phyloP scores from a whole-genome alignment of 2,329 filamentous ascomycete genomes.

The Colletotrichum lini region DNA sequence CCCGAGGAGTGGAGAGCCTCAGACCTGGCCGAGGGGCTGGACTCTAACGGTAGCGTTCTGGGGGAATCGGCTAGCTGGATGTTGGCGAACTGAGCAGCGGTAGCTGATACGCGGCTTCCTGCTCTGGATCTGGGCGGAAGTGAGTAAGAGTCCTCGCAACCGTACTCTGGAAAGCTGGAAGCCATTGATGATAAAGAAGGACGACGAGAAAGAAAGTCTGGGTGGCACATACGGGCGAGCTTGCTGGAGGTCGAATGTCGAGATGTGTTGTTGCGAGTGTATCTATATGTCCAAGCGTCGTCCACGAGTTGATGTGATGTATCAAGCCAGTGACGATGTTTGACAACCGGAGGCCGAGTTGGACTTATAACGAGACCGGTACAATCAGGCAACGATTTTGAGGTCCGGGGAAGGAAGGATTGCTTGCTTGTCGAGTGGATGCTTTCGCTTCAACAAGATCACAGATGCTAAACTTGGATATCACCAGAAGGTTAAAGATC shows the following conservation, averaged over 20 bases:
- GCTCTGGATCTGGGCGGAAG: constrained; percentile 52
- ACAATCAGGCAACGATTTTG: constrained; percentile 35
- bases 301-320: constrained; percentile 22
- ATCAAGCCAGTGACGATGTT: constrained; percentile 37
- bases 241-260: constrained; percentile 18
- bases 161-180: constrained; percentile 46
- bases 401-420: constrained; percentile 40
- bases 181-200: constrained; percentile 49
- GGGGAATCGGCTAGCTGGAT: constrained; percentile 47
- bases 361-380: constrained; percentile 39
- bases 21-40: constrained; percentile 45
- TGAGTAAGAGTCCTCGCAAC: constrained; percentile 52
- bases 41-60: constrained; percentile 44
- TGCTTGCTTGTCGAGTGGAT: constrained; percentile 41
- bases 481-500: constrained; percentile 44
- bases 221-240: constrained; percentile 48
- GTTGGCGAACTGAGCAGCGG: constrained; percentile 47
- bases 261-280: constrained; percentile 23
- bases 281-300: constrained; percentile 34
- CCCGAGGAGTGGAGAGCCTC: constrained; percentile 46
- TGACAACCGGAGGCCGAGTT: constrained; percentile 18
- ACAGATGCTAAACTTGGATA: constrained; percentile 44
- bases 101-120: constrained; percentile 50
- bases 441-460: constrained; percentile 41
- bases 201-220: constrained; percentile 46